Evolutionary conservation across 2,329 filamentous ascomycete species (phyloP).

Genomic region (Mycosphaerella sp.): DNA sequence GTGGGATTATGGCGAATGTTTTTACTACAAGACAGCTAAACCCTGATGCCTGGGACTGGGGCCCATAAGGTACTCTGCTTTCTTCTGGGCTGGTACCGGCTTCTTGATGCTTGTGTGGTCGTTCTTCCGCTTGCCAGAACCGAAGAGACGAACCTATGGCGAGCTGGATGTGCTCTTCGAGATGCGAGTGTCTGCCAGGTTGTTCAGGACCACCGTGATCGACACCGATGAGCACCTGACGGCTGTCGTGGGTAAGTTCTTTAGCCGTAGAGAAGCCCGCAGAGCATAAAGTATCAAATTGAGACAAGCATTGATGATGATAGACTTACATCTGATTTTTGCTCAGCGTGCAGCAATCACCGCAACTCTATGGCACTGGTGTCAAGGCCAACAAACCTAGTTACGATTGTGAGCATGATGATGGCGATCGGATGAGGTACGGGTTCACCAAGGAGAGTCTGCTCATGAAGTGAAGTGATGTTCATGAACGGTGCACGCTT

Average conservation of each 20-base stretch:
- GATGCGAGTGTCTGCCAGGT: constrained; percentile 35
- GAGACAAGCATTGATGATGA: too few species aligned
- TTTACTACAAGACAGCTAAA: constrained; percentile 22
- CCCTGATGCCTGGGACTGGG: constrained; percentile 18
- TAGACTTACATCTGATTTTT: too few species aligned
- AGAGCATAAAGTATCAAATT: too few species aligned
- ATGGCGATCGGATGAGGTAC: too few species aligned
- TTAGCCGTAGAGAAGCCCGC: too few species aligned
- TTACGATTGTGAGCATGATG: too few species aligned
- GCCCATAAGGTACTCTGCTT: constrained; percentile 24
- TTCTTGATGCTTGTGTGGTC: constrained; percentile 36
- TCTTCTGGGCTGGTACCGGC: constrained; percentile 39
- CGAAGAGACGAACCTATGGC: constrained; percentile 39
- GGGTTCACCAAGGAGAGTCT: too few species aligned
- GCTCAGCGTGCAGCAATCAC: too few species aligned
- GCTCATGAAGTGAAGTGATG: too few species aligned
- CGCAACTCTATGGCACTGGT: too few species aligned
- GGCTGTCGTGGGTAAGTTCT: neutral
- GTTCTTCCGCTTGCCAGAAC: constrained; percentile 41
- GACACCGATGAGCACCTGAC: constrained; percentile 11
- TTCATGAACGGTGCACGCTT: too few species aligned
- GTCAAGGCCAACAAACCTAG: too few species aligned
- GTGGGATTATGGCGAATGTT: constrained; percentile 20
- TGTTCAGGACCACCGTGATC: constrained; percentile 30
- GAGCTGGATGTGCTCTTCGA: constrained; percentile 44